Evolutionary conservation across 139 green algal genomes (phyloP), one percentile per base, ranked within the genome.

Genomic region (Monoraphidium neglectum): DNA sequence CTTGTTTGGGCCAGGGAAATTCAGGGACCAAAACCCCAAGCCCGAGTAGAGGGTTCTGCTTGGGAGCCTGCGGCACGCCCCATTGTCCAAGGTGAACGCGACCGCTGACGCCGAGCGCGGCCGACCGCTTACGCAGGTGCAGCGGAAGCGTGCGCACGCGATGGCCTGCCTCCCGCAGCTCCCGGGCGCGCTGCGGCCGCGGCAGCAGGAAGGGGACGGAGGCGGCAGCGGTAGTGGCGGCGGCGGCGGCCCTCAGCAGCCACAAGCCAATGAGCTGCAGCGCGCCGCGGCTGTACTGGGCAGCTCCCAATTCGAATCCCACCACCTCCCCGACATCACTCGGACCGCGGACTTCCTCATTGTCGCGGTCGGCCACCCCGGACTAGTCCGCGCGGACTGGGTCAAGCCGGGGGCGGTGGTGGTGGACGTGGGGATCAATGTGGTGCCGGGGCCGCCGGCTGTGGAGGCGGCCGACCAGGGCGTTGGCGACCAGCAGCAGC

Each of bases 401-500:
- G 77, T 99, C 8, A 97, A 98, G 83, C 92, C 92, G 0, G 95
- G 95, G 0, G 90, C 90, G 1, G 89, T 93, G 24, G 94, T 99
- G 3, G 87, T 99, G 15, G 95, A 98, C 71, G 92, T 99, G 10
- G 95, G 95, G n/a, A 98, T 97, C 77, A 99, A 99, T 72, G 92
- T 94, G 3, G 84, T 97, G 32, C 79, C 13, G 80, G 4, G 40
- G 32, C 24, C n/a, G 32, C 33, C 62, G 40, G 62, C 62, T 68
- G 62, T 12, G n/a, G 59, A 10, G 8, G 24, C 30, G 51, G 18
- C 51, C 18, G 18, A 21, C 18, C 21, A 60, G 18, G 51, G 21
- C 21, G 51, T 60, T 18, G 51, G 18, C 51, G 51, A 28, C 21
- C 18, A 21, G 15, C 46, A 70, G n/a, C n/a, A 72, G 66, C 38